Evolutionary conservation across 208 protist species (phyloP), one percentile per base, ranked within the genome.

Genomic region (Kentomonas sorsogonicus): DNA sequence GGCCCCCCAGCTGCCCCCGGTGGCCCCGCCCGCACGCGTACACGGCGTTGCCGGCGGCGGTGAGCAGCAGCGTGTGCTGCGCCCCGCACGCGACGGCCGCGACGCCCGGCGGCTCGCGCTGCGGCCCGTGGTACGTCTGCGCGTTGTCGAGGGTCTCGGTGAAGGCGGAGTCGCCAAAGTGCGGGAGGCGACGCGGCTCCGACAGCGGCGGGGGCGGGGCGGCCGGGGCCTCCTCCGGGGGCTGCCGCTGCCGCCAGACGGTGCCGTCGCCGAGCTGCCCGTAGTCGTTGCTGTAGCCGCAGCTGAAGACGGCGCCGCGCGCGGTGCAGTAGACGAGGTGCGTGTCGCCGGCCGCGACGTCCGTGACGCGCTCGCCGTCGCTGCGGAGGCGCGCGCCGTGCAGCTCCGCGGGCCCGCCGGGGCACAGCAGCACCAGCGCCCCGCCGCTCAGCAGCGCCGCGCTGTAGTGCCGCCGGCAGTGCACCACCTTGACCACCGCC

Each of bases 251-350:
- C 10, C 27, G 25, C 84, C 87, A 94, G 29, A 94, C 71, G 2
- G 70, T 79, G 27, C 81, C 87, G 60, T 91, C 82, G 18, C 87
- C 87, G 25, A 94, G 74, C 70, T 94, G 87, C 10, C 87, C 87
- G 61, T 88, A 77, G 16, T 53, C 69, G 53, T 94, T 94, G 55
- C 75, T 66, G 58, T 75, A 91, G 46, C 87, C 83, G 48, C 81
- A 87, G 18, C 55, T 86, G 74, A 79, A 90, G 6, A 89, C 79
- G 1, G 69, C 67, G 38, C 87, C 87, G 10, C 74, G 75, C 3
- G 62, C 60, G 9, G 80, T 94, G 65, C 83, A 91, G 62, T 83
- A 91, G 20, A 87, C 87, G 66, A 94, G 77, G 66, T 94, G 87
- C 9, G 63, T 45, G 26, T 72, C 73, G 15, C 87, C 87, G 2